Evolutionary conservation across 345 rosid species (phyloP).

Genomic region (Bruguiera parviflora): DNA sequence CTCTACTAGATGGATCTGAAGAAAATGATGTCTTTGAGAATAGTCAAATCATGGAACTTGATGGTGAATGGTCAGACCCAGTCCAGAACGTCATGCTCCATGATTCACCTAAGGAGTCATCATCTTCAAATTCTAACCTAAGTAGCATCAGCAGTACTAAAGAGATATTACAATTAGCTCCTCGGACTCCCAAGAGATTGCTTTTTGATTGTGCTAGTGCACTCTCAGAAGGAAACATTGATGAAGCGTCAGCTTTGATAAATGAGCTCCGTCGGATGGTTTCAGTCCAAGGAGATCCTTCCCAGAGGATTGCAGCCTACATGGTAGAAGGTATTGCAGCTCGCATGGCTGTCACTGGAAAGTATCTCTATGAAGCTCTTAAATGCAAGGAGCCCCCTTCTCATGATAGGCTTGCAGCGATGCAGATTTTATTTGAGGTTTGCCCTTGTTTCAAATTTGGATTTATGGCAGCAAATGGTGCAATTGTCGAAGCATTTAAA

Average conservation of each 20-base stretch:
- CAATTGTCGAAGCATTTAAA: constrained; percentile 69
- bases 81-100: constrained; percentile 42
- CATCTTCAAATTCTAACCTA: constrained; percentile 69
- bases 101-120: constrained; percentile 80
- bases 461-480: constrained; percentile 85
- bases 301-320: constrained; percentile 93
- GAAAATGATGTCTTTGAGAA: constrained; percentile 45
- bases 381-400: constrained; percentile 99
- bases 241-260: constrained; percentile 63
- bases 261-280: constrained; percentile 71
- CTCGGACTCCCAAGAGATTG: constrained; percentile 60
- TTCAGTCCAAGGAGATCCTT: constrained; percentile 92
- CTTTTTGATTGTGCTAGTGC: constrained; percentile 73
- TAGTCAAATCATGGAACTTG: constrained; percentile 73
- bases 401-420: constrained; percentile 89
- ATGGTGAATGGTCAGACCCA: constrained; percentile 70
- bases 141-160: constrained; percentile 57
- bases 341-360: constrained; percentile 88
- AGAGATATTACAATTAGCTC: constrained; percentile 54
- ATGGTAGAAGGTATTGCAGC: constrained; percentile 99
- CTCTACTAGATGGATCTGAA: constrained; percentile 50
- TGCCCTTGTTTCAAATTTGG: constrained; percentile 98
- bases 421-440: constrained; percentile 94
- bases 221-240: constrained; percentile 59
- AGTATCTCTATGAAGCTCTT: constrained; percentile 70